A percentile compares a stretch with the other conserved stretches of the same genome.
Conservation (phyloP, 73 alveolate species). For the Paramecium biaurelia region DNA sequence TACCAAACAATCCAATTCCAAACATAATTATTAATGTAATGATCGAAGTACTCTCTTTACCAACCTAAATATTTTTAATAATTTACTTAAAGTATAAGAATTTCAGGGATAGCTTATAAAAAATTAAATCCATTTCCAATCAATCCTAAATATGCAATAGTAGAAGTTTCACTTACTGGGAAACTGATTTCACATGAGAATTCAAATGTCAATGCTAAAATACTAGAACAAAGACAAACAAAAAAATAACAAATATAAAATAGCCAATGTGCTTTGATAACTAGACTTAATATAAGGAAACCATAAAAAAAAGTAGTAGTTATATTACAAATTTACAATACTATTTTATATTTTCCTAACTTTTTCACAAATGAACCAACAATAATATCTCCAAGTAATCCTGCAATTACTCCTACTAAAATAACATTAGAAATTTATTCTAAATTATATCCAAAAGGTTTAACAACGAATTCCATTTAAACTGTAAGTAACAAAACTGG, state of each 20-base stretch:
- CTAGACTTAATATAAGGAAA: neutral
- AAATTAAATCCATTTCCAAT: conserved; percentile 36
- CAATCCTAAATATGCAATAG: neutral
- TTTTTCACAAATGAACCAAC: neutral
- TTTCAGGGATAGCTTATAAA: conserved; percentile 33
- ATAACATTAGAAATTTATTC: neutral
- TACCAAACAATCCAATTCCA: neutral
- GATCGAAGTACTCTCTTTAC: neutral
- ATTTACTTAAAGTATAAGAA: neutral
- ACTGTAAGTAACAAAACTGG: neutral
- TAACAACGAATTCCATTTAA: neutral
- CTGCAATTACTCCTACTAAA: conserved; percentile 13
- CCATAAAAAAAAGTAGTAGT: neutral
- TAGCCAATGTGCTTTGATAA: neutral
- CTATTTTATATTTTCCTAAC: neutral
- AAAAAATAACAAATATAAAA: conserved; percentile 2
- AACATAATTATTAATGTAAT: conserved; percentile 25
- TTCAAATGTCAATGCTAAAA: conserved; percentile 22
- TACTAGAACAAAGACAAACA: neutral
- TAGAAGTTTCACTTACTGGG: conserved; percentile 27
- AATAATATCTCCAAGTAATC: neutral
- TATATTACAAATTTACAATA: neutral
- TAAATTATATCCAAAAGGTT: neutral
- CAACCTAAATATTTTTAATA: neutral
- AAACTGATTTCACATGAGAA: conserved; percentile 24